A percentile compares a stretch with the other conserved stretches of the same genome.
phyloP scores from a whole-genome alignment of 805 yeast genomes.

The Isabelozyma gotoi region DNA sequence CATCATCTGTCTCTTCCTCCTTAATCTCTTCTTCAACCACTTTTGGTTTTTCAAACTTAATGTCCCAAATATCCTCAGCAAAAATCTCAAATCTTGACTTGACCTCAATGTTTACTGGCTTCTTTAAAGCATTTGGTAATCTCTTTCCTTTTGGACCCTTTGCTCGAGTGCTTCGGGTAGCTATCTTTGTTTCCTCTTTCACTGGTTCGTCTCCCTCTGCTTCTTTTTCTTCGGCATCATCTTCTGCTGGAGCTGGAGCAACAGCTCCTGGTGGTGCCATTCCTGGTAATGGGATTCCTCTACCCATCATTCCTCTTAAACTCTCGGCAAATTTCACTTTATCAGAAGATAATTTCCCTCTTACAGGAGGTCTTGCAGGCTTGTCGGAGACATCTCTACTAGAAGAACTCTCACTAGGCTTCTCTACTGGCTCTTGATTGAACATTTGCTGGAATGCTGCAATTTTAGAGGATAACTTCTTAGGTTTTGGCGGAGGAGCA shows the following conservation, averaged over 20 bases:
- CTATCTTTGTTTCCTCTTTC: conserved; percentile 2
- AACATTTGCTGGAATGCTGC: conserved; percentile 83
- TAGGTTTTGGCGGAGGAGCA: conserved; percentile 67
- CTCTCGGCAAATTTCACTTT: conserved; percentile 54
- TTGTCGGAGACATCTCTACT: neutral
- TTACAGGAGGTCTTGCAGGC: neutral
- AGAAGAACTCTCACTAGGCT: neutral
- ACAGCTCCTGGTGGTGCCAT: conserved; percentile 58
- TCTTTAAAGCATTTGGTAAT: conserved; percentile 57
- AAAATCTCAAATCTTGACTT: conserved; percentile 33
- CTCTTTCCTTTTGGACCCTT: conserved; percentile 76
- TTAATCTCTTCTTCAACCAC: conserved; percentile 1
- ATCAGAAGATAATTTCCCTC: conserved; percentile 29
- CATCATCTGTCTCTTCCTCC: too few relatives aligned
- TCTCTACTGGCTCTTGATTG: conserved; percentile 26
- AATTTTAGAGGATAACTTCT: conserved; percentile 73
- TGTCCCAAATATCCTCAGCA: conserved; percentile 38
- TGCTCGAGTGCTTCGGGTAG: conserved; percentile 45
- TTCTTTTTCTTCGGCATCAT: conserved; percentile 11
- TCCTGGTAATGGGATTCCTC: conserved; percentile 52
- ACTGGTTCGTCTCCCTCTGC: conserved; percentile 4
- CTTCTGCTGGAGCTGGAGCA: conserved; percentile 6
- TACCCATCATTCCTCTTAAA: conserved; percentile 57
- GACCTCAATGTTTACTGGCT: conserved; percentile 34
- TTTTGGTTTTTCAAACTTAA: conserved; percentile 9